phyloP scores from a whole-genome alignment of 2,329 filamentous ascomycete genomes.

The Apiospora rasikravindrae region DNA sequence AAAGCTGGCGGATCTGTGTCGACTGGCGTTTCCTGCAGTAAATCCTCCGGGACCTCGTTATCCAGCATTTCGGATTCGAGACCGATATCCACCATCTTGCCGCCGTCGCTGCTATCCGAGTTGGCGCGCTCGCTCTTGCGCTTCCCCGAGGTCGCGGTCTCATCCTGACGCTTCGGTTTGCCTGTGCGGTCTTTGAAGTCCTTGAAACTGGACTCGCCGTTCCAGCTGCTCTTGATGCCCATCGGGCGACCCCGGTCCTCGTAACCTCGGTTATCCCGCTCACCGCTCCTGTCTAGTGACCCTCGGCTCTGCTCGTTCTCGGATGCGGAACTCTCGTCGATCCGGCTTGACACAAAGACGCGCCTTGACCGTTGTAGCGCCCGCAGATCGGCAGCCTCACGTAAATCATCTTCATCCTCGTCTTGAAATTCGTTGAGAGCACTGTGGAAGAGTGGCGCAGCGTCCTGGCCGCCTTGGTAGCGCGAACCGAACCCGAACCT shows the following conservation, averaged over 20 bases:
- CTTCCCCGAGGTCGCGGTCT: slow-evolving; percentile 33
- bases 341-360: slow-evolving; percentile 81
- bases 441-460: slow-evolving; percentile 94
- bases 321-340: slow-evolving; percentile 85
- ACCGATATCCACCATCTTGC: slow-evolving; percentile 85
- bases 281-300: slow-evolving; percentile 59
- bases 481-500: slow-evolving; percentile 85
- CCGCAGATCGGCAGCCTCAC: slow-evolving; percentile 92
- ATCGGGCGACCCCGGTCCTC: slow-evolving; percentile 53
- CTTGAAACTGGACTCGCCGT: slow-evolving; percentile 55
- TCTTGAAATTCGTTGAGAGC: slow-evolving; percentile 89
- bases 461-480: slow-evolving; percentile 73
- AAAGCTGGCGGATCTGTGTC: slow-evolving; percentile 66
- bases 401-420: slow-evolving; percentile 90
- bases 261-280: slow-evolving; percentile 51
- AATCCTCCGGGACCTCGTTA: slow-evolving; percentile 64
- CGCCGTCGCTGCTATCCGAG: slow-evolving; percentile 46
- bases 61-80: slow-evolving; percentile 71
- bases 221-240: slow-evolving; percentile 70
- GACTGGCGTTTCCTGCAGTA: slow-evolving; percentile 58
- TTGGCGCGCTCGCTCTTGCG: slow-evolving; percentile 38
- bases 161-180: slow-evolving; percentile 50
- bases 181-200: slow-evolving; percentile 35
- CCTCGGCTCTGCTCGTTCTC: slow-evolving; percentile 71
- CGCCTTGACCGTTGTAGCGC: slow-evolving; percentile 88